A percentile compares a stretch with the other conserved stretches of the same genome.
These are phyloP conservation scores for Boeremia lycopersici DNA, from an alignment of 2,329 filamentous ascomycete species.

Conservation along the genomic window DNA sequence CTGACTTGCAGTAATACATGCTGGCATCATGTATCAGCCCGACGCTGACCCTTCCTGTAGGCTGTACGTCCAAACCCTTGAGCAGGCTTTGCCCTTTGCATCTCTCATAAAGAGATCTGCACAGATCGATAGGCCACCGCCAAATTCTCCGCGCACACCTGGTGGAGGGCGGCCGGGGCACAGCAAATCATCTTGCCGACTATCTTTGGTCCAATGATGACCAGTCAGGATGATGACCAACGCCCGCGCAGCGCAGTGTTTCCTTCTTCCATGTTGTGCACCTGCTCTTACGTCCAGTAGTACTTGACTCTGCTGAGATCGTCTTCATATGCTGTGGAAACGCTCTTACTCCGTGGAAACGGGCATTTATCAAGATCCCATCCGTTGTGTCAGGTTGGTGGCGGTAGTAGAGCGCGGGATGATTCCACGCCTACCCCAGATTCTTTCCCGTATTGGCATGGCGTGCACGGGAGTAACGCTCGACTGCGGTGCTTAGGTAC, in stretches of 20 bases:
- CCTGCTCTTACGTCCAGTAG: not conserved
- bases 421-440: constrained; percentile 1
- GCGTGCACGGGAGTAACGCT: constrained; percentile 4
- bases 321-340: not conserved
- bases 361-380: not conserved
- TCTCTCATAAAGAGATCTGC: not conserved
- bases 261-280: not conserved
- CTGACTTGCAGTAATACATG: too few species aligned
- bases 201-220: not conserved
- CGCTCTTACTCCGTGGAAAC: not conserved
- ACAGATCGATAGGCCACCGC: too few species aligned
- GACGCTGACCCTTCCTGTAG: too few species aligned
- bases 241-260: not conserved
- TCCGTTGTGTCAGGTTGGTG: not conserved
- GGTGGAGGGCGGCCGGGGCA: not conserved
- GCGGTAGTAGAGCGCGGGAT: constrained; percentile 5
- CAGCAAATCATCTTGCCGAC: not conserved
- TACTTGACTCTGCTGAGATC: not conserved
- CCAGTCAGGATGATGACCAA: not conserved
- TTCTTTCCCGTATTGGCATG: constrained; percentile 12
- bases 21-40: too few species aligned
- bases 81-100: not conserved
- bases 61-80: too few species aligned
- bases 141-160: too few species aligned
- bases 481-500: not conserved